Base-by-base conservation (phyloP, 2,329 filamentous ascomycete species). In the Aspergillus sp. region DNA sequence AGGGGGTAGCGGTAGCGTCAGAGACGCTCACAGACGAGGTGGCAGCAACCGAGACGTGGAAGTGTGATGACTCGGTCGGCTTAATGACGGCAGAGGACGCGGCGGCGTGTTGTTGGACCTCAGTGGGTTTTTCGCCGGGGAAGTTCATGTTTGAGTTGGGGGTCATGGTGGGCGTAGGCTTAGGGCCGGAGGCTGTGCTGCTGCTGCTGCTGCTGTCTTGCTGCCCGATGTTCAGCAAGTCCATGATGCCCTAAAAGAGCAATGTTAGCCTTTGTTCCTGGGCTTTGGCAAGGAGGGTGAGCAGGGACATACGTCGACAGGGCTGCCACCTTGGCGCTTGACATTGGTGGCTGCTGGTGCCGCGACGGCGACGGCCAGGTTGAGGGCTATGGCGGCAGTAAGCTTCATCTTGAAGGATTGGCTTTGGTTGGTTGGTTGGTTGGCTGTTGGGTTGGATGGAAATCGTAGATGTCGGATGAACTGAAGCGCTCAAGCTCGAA, bases 331-430 rank as follows among this genome's bases (percentile, higher is more conserved):
- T 24, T 24, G 24, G 7, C 49, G 58, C 17, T 68, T 66, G 41
- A 62, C 5, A 12, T 53, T 7, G 18, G 41, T 43, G 17, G 51
- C 2, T 26, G 43, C 55, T 1, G 72, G 72, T 50, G 69, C 55
- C 3, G 72, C 71, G 32, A 68, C 57, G 38, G 67, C 66, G 7
- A 69, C 56, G 6, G 69, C 72, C 26, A 75, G 62, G 50, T 68
- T 59, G 24, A 73, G 58, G 49, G 69, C 63, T 43, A 68, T 53
- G 17, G 70, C 65, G 26, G 73, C 56, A 50, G 71, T 58, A 24
- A 68, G 70, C 38, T 47, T 57, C 38, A 44, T 53, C 43, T 43
- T 57, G 18, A 59, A 41, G 26, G 18, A 57, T 32, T 24, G 55
- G 22, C 17, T 30, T 42, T 32, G 1, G 24, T 34, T 38, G 20